Conservation (phyloP, 108 stramenopile species). For the Bacterosira constricta region DNA sequence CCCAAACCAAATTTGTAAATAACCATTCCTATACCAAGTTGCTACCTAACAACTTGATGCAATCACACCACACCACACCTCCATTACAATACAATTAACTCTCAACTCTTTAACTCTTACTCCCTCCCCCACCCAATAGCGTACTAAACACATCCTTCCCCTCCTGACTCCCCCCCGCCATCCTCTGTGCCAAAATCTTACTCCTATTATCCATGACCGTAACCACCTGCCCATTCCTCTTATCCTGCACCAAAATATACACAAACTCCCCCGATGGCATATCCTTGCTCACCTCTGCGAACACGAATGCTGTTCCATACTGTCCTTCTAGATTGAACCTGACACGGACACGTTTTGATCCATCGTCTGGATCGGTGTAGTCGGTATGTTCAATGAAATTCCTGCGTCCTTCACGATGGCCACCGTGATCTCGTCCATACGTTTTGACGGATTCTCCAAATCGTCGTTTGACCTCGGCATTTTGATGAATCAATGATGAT, state of each 20-base stretch:
- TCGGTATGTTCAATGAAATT: constrained; percentile 96
- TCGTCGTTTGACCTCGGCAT: constrained; percentile 72
- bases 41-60: background rate
- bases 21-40: background rate
- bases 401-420: constrained; percentile 93
- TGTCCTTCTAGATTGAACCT: constrained; percentile 94
- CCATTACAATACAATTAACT: too few species aligned
- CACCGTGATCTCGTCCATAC: constrained; percentile 95
- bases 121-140: constrained; percentile 28
- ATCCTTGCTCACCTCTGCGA: constrained; percentile 81
- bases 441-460: constrained; percentile 90
- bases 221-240: constrained; percentile 68
- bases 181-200: constrained; percentile 61
- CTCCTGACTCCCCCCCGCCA: constrained; percentile 74
- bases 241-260: constrained; percentile 94
- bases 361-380: constrained; percentile 81
- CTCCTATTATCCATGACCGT: constrained; percentile 82
- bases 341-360: constrained; percentile 86
- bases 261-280: constrained; percentile 93
- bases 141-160: constrained; percentile 36
- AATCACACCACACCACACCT: background rate
- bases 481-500: constrained; percentile 55
- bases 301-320: constrained; percentile 83
- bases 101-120: too few species aligned
- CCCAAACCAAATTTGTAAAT: too few species aligned